Conservation (phyloP, 2,329 filamentous ascomycete genomes). For the Taxawa tesnikishii region DNA sequence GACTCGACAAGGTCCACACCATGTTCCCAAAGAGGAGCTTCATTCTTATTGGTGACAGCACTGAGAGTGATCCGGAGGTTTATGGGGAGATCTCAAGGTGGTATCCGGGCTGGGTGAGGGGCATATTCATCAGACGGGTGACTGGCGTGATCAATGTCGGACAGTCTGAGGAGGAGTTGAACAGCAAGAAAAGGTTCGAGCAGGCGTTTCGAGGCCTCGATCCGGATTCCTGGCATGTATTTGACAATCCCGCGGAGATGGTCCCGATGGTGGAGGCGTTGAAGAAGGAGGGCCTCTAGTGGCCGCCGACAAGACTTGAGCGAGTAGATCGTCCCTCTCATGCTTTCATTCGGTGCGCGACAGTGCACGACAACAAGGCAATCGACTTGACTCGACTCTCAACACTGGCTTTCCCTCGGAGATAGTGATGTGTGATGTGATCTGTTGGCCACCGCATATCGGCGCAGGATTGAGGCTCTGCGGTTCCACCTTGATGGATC, state of each 20-base stretch:
- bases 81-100: conserved; percentile 67
- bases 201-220: conserved; percentile 70
- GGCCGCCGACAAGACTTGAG: too few relatives aligned
- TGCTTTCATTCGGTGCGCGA: too few relatives aligned
- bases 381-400: too few relatives aligned
- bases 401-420: too few relatives aligned
- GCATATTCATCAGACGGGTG: conserved; percentile 79
- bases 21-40: conserved; percentile 73
- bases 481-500: too few relatives aligned
- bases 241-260: conserved; percentile 61
- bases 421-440: too few relatives aligned
- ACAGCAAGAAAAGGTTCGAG: conserved; percentile 58
- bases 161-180: conserved; percentile 59
- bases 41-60: conserved; percentile 80
- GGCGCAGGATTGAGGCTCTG: too few relatives aligned
- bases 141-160: conserved; percentile 47
- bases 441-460: too few relatives aligned
- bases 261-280: conserved; percentile 24
- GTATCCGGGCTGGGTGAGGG: conserved; percentile 63
- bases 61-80: conserved; percentile 80
- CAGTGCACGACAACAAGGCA: too few relatives aligned
- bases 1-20: conserved; percentile 62
- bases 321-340: too few relatives aligned
- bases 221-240: conserved; percentile 63
- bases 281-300: conserved; percentile 6